Evolutionary conservation across 768 basidiomycete species (phyloP).

Genomic region (Xerocomellus chrysenteron): DNA sequence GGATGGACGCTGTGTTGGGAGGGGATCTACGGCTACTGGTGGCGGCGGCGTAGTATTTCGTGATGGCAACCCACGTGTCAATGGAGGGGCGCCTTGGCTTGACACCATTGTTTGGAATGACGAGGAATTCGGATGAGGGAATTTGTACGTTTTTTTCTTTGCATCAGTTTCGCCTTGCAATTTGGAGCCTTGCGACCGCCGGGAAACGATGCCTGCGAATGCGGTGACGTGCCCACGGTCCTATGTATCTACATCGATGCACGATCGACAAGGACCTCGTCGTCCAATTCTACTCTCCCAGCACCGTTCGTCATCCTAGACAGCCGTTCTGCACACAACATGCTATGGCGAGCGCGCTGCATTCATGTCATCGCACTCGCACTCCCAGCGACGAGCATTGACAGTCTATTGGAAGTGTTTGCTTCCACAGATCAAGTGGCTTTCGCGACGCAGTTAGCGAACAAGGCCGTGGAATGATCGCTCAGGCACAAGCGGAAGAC

Average conservation of each 20-base stretch:
- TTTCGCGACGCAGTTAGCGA: slow-evolving; percentile 77
- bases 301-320: slow-evolving; percentile 91
- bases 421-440: slow-evolving; percentile 89
- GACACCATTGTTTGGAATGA: not conserved
- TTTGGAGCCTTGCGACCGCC: not conserved
- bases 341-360: slow-evolving; percentile 87
- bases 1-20: slow-evolving; percentile 2
- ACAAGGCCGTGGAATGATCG: slow-evolving; percentile 90
- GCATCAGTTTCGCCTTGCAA: slow-evolving; percentile 9
- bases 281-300: too few species aligned
- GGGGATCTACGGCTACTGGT: not conserved
- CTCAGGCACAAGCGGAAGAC: slow-evolving; percentile 83
- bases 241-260: too few species aligned
- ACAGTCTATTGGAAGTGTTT: slow-evolving; percentile 82
- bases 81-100: too few species aligned
- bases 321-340: slow-evolving; percentile 91
- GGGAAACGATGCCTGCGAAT: not conserved
- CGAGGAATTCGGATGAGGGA: not conserved
- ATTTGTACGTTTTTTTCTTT: slow-evolving; percentile 9
- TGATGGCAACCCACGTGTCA: not conserved
- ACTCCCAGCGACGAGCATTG: slow-evolving; percentile 71
- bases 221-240: too few species aligned
- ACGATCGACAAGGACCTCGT: too few species aligned
- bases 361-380: slow-evolving; percentile 90
- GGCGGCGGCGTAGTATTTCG: not conserved